Percentiles rank a stretch among this genome's conserved stretches.
phyloP scores from a whole-genome alignment of 345 rosid species.

The Angophora floribunda region DNA sequence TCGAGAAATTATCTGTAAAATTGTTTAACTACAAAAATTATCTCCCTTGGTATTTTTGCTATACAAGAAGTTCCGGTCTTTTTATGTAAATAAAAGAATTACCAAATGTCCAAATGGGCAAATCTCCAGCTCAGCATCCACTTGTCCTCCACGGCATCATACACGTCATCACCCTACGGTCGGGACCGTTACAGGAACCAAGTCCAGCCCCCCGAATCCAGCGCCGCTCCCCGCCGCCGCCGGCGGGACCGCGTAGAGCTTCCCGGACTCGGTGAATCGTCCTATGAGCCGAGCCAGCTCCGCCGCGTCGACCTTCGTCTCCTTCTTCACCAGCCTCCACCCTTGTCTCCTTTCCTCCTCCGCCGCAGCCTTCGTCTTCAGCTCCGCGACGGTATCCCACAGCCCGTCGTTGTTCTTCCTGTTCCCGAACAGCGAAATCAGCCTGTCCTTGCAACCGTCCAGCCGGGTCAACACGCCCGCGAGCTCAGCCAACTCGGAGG shows the following conservation, averaged over 20 bases:
- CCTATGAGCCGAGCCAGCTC: background rate
- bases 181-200: background rate
- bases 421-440: slow-evolving; percentile 1
- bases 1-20: background rate
- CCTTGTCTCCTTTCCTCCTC: slow-evolving; percentile 4
- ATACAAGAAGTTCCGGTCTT: background rate
- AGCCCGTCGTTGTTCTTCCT: slow-evolving; percentile 6
- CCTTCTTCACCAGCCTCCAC: slow-evolving; percentile 3
- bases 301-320: background rate
- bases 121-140: background rate
- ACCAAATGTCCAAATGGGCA: background rate
- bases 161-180: background rate
- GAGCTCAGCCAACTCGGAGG: slow-evolving; percentile 1
- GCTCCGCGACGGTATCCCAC: slow-evolving; percentile 1
- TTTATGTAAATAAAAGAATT: background rate
- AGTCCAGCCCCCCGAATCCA: background rate
- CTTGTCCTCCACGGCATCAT: background rate
- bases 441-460: background rate
- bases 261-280: background rate
- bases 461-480: background rate
- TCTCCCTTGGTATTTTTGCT: background rate
- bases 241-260: background rate
- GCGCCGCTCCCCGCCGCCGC: background rate
- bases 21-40: background rate
- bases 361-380: slow-evolving; percentile 1